Percentiles rank a stretch among this genome's conserved stretches.
Evolutionary conservation across 2,329 filamentous ascomycete genomes (phyloP).

Genomic region (Sporothrix dimorphospora): DNA sequence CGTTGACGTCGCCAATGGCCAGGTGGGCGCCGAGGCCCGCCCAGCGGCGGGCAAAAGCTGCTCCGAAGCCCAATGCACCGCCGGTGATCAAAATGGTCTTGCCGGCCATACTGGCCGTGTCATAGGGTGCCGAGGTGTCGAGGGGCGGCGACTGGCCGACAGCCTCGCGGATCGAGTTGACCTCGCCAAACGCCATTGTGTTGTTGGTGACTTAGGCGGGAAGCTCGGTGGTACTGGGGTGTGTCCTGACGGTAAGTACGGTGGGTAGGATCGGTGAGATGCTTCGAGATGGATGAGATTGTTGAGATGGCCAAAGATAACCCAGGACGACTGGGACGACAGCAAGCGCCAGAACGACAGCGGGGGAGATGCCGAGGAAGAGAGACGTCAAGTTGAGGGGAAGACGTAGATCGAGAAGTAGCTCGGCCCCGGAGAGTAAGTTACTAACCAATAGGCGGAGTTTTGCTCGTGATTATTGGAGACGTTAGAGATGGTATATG

Average conservation of each 20-base stretch:
- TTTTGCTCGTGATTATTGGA: background rate
- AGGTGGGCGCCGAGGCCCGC: constrained; percentile 60
- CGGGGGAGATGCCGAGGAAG: background rate
- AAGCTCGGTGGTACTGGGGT: background rate
- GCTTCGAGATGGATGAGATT: background rate
- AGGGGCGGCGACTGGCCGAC: constrained; percentile 42
- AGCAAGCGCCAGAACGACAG: background rate
- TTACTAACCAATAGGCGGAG: background rate
- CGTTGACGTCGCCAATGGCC: constrained; percentile 66
- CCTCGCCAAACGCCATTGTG: constrained; percentile 26
- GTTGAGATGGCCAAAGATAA: background rate
- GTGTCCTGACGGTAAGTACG: background rate
- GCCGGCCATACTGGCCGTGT: constrained; percentile 49
- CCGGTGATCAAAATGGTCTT: constrained; percentile 67
- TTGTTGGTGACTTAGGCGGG: background rate
- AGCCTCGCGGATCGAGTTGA: constrained; percentile 11
- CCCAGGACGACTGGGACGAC: background rate
- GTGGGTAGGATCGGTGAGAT: background rate
- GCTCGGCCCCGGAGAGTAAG: background rate
- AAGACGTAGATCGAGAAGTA: background rate
- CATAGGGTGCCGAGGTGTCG: constrained; percentile 50
- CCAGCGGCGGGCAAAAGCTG: constrained; percentile 56
- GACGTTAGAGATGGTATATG: background rate
- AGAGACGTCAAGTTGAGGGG: background rate
- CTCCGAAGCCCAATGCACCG: constrained; percentile 63